A percentile compares a stretch with the other conserved stretches of the same genome.
phyloP scores from a whole-genome alignment of 2,329 filamentous ascomycete species.

The Chrysoporthe austroafricana region DNA sequence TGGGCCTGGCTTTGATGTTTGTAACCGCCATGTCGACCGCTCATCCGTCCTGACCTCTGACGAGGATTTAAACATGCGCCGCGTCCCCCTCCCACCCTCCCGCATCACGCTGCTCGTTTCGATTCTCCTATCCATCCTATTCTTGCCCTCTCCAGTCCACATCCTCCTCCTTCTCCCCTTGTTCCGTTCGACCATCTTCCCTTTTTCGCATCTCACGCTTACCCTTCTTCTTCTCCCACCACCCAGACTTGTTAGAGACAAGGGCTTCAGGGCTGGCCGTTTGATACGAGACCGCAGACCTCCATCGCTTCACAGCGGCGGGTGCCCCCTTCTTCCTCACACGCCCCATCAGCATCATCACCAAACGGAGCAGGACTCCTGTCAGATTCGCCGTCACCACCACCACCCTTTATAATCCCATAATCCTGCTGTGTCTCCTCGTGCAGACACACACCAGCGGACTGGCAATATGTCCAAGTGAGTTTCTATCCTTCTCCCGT shows the following conservation, averaged over 20 bases:
- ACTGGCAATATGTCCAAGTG: slow-evolving; percentile 49
- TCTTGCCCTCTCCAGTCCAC: not conserved
- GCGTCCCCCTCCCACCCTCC: slow-evolving; percentile 19
- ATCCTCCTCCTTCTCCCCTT: slow-evolving; percentile 2
- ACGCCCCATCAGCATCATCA: not conserved
- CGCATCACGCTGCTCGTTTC: slow-evolving; percentile 20
- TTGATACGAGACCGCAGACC: slow-evolving; percentile 28
- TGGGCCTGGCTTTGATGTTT: slow-evolving; percentile 25
- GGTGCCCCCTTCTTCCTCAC: slow-evolving; percentile 2
- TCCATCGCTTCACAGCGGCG: slow-evolving; percentile 24
- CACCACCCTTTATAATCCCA: slow-evolving; percentile 21
- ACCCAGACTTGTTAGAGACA: slow-evolving; percentile 18
- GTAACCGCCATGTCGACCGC: slow-evolving; percentile 26
- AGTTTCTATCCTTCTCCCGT: slow-evolving; percentile 31
- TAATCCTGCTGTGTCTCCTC: slow-evolving; percentile 21
- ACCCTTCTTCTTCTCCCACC: not conserved
- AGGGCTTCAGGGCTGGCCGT: slow-evolving; percentile 25
- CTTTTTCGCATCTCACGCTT: slow-evolving; percentile 11
- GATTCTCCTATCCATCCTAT: slow-evolving; percentile 21
- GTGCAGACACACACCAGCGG: slow-evolving; percentile 16
- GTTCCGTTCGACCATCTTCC: slow-evolving; percentile 8
- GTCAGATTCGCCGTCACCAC: slow-evolving; percentile 21
- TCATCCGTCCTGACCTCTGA: slow-evolving; percentile 26
- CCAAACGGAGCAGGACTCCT: slow-evolving; percentile 29
- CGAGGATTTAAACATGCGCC: slow-evolving; percentile 29